Evolutionary conservation across 1,284 basidiomycete genomes (phyloP), one percentile per base, ranked within the genome.

Genomic region (Pseudozyma thailandica): DNA sequence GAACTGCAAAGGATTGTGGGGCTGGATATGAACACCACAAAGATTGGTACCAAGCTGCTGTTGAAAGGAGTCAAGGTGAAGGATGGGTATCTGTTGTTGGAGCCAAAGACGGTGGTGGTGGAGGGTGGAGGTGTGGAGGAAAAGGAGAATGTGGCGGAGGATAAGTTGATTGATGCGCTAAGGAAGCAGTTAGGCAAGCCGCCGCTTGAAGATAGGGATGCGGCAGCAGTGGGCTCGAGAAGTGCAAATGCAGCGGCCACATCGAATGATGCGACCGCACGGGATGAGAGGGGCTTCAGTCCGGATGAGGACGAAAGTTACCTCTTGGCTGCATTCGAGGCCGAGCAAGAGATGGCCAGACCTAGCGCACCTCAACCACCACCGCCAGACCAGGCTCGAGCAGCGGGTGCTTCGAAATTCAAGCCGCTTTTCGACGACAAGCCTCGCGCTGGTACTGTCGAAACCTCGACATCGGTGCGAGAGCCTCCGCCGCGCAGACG

Each of bases 21-120:
- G 1, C 55, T 68, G 9, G 70, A 72, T 33, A 72, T 72, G 70
- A 72, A 72, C 26, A 50, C 50, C 4, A 61, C 64, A 10, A 52
- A 38, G 46, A 56, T 72, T 4, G 70, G 70, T 0, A 39, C 48
- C 13, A 72, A 72, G 33, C 23, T 72, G 41, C 60, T 72, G 6
- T 45, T 72, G n/a, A 62, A 64, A 26, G 60, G 64, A 2, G 50
- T 37, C 1, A 3, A 25, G 12, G 31, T 72, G 39, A 62, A 53
- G 50, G 45, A 59, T n/a, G 52, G 53, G 1, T 59, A 62, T 25
- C 20, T 68, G 25, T 31, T 72, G 21, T 35, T 72, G 26, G 50
- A 49, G 21, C 64, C 70, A 0, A 33, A 51, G 16, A 57, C 43
- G 18, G 50, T 64, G 7, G 13, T n/a, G 3, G 41, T 68, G 15